Evolutionary conservation across 805 yeast genomes (phyloP), one percentile per base, ranked within the genome.

Genomic region (Wickerhamomyces alni): DNA sequence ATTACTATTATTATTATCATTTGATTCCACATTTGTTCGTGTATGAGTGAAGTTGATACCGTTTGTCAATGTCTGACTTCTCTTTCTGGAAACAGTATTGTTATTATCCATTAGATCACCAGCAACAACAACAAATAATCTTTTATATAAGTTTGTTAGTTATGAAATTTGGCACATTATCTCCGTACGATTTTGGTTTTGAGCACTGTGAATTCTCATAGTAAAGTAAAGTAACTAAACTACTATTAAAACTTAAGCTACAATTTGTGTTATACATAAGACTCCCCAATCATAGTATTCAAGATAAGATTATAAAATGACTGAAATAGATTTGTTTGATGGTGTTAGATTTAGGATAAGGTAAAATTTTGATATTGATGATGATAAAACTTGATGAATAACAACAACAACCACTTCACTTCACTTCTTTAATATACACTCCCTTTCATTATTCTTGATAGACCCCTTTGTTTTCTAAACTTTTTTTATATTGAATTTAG

Each of bases 401-500:
- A 30, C 18, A 31, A 31, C 17, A n/a, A 28, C 31, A 28, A 28
- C 31, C 18, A 16, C 34, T 31, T 19, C 26, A 10, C 16, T 18
- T 30, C 24, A n/a, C 12, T n/a, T 12, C 15, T 30, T 17, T 31
- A 13, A 11, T 31, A 10, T 19, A n/a, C 25, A 17, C 34, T 31
- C 21, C 34, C 21, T 31, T 19, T 31, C 21, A 12, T 19, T 19
- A 31, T 13, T 19, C 25, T 16, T n/a, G 8, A 19, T 8, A 18
- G 12, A 19, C 13, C 25, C 25, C 22, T 17, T 9, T 17, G 10
- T 8, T 17, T 17, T 17, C 21, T 15, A 31, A 31, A 31, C 5
- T 31, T 4, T 12, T 12, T n/a, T 6, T 17, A 7, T 15, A 12
- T 13, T 31, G 24, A 31, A 31, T 16, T 84, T 91, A 91, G 87